Base-by-base conservation (phyloP, 2,329 filamentous ascomycete genomes). In the Diplodia mutila region DNA sequence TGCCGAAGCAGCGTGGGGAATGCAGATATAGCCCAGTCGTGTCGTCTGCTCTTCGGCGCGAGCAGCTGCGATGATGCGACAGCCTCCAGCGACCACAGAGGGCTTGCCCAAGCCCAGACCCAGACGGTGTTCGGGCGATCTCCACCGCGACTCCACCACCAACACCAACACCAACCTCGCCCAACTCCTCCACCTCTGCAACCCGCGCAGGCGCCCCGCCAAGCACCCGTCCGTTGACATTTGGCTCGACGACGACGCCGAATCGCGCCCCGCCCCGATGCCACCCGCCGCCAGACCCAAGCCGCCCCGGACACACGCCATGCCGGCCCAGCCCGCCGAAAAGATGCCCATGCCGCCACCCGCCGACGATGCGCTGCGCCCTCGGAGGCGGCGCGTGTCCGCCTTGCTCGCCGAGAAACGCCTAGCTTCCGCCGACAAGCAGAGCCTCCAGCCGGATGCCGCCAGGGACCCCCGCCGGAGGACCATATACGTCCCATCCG, bases 401-500 rank as follows among this genome's bases (percentile, higher is more conserved):
- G 76, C 78, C 34, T 68, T 78, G 53, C 70, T 75, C 23, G 69
- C 63, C 34, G 76, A 78, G 8, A 67, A 51, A 14, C 37, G 49
- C 1, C 27, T 67, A 1, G 32, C 32, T 14, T 12, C 48, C 4
- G 23, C 51, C 5, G 54, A 64, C 69, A 29, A 46, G 48, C 7
- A 75, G 76, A 67, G 73, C 59, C 72, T 75, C 49, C 76, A 71
- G 70, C 73, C 71, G 23, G 77, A 79, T 53, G 72, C 73, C 7
- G 75, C 71, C 68, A 83, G 82, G 71, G 79, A 82, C 21, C 76
- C 78, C 4, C 77, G 83, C 65, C 76, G 83, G 68, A 76, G 81
- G 68, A 85, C 83, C 2, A 85, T 85, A 54, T 85, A 83, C 71
- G 78, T 85, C 14, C 83, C 83, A 12, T 79, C 80, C 2, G 83